Conservation (phyloP, 2,329 filamentous ascomycete genomes). For the Trichoderma cornu-damae region DNA sequence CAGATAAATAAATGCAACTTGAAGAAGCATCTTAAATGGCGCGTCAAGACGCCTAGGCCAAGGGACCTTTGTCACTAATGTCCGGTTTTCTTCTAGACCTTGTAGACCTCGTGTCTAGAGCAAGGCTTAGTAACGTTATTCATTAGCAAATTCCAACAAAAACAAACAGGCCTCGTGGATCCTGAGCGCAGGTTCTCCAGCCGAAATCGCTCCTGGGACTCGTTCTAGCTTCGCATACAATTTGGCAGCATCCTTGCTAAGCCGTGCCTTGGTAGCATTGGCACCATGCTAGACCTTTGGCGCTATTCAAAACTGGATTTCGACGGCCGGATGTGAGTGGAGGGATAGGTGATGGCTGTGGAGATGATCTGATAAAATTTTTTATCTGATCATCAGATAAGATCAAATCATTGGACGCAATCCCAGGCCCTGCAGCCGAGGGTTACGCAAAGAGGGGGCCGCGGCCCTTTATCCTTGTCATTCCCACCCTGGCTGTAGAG, state of each 20-base stretch:
- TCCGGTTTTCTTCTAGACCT: background rate
- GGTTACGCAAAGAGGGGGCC: background rate
- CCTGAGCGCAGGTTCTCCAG: background rate
- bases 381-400: conserved; percentile 26
- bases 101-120: background rate
- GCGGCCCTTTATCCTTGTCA: background rate
- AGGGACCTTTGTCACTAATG: background rate
- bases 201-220: conserved; percentile 4
- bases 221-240: background rate
- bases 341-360: background rate
- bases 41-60: background rate
- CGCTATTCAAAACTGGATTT: background rate
- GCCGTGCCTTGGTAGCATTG: conserved; percentile 3
- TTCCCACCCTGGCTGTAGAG: background rate
- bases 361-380: conserved; percentile 22
- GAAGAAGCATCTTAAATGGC: background rate
- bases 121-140: background rate
- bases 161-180: background rate
- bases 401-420: conserved; percentile 17
- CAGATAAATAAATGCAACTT: background rate
- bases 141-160: background rate
- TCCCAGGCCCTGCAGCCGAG: conserved; percentile 1
- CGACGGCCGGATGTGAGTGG: background rate
- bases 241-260: conserved; percentile 1
- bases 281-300: background rate